Base-by-base conservation (phyloP, 75 land plant genomes). In the Ceratopteris richardii region DNA sequence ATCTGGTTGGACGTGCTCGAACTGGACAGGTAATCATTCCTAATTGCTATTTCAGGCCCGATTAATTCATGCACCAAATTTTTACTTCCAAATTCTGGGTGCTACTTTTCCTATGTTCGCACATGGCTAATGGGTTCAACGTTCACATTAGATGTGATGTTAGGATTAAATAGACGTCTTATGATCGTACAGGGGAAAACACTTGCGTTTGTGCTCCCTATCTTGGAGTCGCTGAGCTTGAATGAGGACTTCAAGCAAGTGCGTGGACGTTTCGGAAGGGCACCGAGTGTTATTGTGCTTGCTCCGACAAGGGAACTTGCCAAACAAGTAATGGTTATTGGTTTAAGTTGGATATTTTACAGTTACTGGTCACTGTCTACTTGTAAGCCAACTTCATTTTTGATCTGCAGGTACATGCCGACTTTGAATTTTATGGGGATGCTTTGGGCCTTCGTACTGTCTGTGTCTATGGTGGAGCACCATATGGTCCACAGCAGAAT, bases 121-220 rank as follows among this genome's bases (percentile, higher is more conserved):
- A 33, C 9, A 4, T 33, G 9, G 9, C 37, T 33, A 4, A 4
- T 33, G 37, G 37, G 9, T 33, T 33, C 37, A n/a, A n/a, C n/a
- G n/a, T n/a, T n/a, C n/a, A n/a, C n/a, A n/a, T n/a, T n/a, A n/a
- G n/a, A n/a, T n/a, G n/a, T n/a, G n/a, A n/a, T n/a, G n/a, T n/a
- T n/a, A n/a, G n/a, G n/a, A n/a, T n/a, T n/a, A n/a, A n/a, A n/a
- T n/a, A n/a, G n/a, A n/a, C n/a, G n/a, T n/a, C n/a, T n/a, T n/a
- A n/a, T n/a, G n/a, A n/a, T n/a, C n/a, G n/a, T 60, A 1, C 68
- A 91, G 97, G 97, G 97, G 5, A 92, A 92, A 69, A 92, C 97
- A 10, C 66, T 92, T 50, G 97, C 97, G 2, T 92, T 92, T 78
- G 97, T 92, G 66, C 73, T 92, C 55, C 97, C 97, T n/a, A 85